A percentile compares a stretch with the other conserved stretches of the same genome.
These are phyloP conservation scores for Xylaria sp. DNA, from an alignment of 2,329 filamentous ascomycete species.

Conservation along the genomic window DNA sequence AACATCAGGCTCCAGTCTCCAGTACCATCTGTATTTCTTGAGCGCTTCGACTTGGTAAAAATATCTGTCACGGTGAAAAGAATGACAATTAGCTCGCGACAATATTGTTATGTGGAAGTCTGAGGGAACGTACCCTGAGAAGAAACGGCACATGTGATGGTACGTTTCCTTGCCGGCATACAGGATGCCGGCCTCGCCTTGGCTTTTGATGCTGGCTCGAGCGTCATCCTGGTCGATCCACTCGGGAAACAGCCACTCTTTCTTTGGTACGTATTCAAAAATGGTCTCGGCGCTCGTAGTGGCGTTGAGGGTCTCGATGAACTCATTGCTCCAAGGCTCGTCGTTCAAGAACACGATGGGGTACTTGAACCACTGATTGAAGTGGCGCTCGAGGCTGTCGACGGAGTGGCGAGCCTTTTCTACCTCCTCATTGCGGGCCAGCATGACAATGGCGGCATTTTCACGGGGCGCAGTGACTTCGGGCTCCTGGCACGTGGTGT, in stretches of 20 bases:
- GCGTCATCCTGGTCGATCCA: slow-evolving; percentile 50
- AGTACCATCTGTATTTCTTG: slow-evolving; percentile 59
- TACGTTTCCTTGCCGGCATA: slow-evolving; percentile 57
- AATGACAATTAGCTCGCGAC: slow-evolving; percentile 8
- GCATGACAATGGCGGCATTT: slow-evolving; percentile 59
- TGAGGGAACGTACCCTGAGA: slow-evolving; percentile 53
- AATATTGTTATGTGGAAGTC: neutral
- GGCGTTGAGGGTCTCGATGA: slow-evolving; percentile 49
- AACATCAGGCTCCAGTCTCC: slow-evolving; percentile 59
- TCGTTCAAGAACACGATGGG: slow-evolving; percentile 61
- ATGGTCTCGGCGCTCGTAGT: slow-evolving; percentile 52
- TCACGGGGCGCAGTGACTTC: slow-evolving; percentile 50
- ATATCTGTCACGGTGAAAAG: slow-evolving; percentile 45
- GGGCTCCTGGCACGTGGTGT: slow-evolving; percentile 45
- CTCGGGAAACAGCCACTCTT: slow-evolving; percentile 56
- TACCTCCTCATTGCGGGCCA: slow-evolving; percentile 58
- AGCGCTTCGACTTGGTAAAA: slow-evolving; percentile 58
- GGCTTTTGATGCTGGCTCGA: slow-evolving; percentile 49
- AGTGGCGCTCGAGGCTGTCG: slow-evolving; percentile 57
- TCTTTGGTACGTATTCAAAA: slow-evolving; percentile 56
- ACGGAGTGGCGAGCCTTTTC: slow-evolving; percentile 54
- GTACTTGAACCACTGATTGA: slow-evolving; percentile 61
- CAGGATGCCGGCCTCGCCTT: slow-evolving; percentile 51
- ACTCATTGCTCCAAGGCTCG: slow-evolving; percentile 54
- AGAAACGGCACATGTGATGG: slow-evolving; percentile 58